These are phyloP conservation scores for Aspergillus phoenicis DNA, from an alignment of 2,329 filamentous ascomycete genomes.

Conservation along the genomic window DNA sequence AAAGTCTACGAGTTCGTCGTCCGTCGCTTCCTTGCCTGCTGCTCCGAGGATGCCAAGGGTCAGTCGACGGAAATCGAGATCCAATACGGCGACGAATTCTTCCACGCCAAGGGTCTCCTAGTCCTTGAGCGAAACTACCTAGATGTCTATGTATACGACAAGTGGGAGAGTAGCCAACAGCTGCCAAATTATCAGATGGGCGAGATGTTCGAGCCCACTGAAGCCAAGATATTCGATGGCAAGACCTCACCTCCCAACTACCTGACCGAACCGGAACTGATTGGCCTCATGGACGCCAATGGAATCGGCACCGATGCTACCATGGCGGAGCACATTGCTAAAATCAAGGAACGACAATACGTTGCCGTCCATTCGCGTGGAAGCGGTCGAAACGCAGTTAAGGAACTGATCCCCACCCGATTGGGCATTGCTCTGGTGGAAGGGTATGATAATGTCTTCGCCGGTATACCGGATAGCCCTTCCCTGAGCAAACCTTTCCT, in stretches of 20 bases:
- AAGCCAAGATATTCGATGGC: constrained; percentile 88
- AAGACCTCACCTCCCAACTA: constrained; percentile 83
- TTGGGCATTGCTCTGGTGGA: constrained; percentile 89
- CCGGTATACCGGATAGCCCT: constrained; percentile 65
- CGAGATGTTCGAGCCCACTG: constrained; percentile 82
- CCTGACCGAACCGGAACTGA: constrained; percentile 91
- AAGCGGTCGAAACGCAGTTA: constrained; percentile 56
- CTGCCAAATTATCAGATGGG: constrained; percentile 77
- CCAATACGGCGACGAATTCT: constrained; percentile 78
- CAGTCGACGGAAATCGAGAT: constrained; percentile 83
- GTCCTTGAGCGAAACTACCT: constrained; percentile 91
- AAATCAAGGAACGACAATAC: constrained; percentile 88
- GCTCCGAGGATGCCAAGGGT: constrained; percentile 89
- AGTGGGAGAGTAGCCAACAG: constrained; percentile 85
- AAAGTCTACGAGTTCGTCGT: constrained; percentile 91
- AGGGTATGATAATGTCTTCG: constrained; percentile 91
- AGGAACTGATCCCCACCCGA: constrained; percentile 90
- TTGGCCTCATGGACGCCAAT: constrained; percentile 96
- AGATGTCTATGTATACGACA: constrained; percentile 94
- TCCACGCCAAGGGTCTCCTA: constrained; percentile 78
- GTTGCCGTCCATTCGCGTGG: constrained; percentile 66
- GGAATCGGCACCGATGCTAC: constrained; percentile 98
- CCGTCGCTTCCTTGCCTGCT: constrained; percentile 90
- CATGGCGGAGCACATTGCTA: constrained; percentile 98
- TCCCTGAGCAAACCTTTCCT: constrained; percentile 95